Evolutionary conservation across 306 rosid genomes (phyloP), one percentile per base, ranked within the genome.

Genomic region (Quercus glauca): DNA sequence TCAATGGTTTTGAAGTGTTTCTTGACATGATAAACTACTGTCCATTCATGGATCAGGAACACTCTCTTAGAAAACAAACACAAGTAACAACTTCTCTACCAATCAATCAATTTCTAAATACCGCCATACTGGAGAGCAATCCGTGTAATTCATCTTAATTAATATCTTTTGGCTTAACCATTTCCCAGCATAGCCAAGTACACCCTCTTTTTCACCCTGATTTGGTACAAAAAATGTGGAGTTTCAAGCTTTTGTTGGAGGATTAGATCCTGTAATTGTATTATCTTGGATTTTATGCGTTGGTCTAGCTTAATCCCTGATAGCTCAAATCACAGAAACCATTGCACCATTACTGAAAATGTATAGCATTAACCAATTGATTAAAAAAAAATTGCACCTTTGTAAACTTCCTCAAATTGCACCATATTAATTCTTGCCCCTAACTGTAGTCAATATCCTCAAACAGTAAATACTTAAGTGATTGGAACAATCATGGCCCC

Each of bases 211-310:
- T 71, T 33, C 59, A 45, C 35, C 75, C 55, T 25, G 37, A 51
- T 20, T 51, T 51, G 37, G 21, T 51, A 8, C 75, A 71, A 71
- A 71, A 51, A 49, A 49, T 51, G 37, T 49, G 45, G 61, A 71
- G 29, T 71, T 25, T 71, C 60, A 45, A 5, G 19, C 61, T 51
- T 71, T 71, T 23, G 14, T 23, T 51, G 75, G 75, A 52, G 59
- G 75, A 71, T 45, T 71, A 71, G 60, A 71, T 51, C 57, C 37
- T 3, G 75, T 71, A 43, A 71, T n/a, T 71, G 64, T 11, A 5
- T 7, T 1, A 23, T 60, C 33, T 11, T 60, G 26, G 67, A 25
- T 60, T 60, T 29, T 60, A 12, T 60, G 67, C 0, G 1, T 2
- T 3, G 25, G 33, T 25, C 33, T 21, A 60, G 25, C 67, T 60